Base-by-base conservation (phyloP, 1,139 yeast species). In the Yamadazyma songkhlaensis region DNA sequence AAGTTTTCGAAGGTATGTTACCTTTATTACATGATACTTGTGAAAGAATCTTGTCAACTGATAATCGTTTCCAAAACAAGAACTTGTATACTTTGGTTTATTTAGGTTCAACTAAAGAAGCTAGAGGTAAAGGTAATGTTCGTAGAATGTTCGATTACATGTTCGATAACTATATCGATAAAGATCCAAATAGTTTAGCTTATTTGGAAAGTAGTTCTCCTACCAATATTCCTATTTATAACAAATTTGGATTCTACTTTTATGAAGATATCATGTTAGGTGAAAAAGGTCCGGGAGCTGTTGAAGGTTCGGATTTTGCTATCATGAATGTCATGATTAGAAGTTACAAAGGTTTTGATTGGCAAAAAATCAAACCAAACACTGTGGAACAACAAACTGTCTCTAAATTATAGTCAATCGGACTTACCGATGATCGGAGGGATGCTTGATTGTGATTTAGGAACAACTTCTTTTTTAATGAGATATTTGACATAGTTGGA, bases 111-210 rank as follows among this genome's bases (percentile, higher is more conserved):
- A 62, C 74, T 9, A 71, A 69, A n/a, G 51, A 58, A 15, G 84
- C 84, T 8, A 66, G 84, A 49, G 87, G 87, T 26, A 80, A 80
- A 54, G 87, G 87, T 7, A 79, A 81, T 53, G 79, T 72, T n/a
- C 57, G 86, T 33, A 67, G 67, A 36, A 64, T 79, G 51, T 73
- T 81, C 46, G 76, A 77, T n/a, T 72, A 64, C 49, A 74, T 78
- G 72, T 78, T 77, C 45, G 55, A 62, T 22, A 62, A 68, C 36
- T 64, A 72, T 52, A 67, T 82, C 37, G 85, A 81, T 47, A 57
- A 60, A 33, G 56, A 59, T 23, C 63, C 62, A 14, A 54, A 64
- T 37, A 59, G 62, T 38, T 61, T 73, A 22, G 59, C 78, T 9
- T 81, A 81, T 50, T 66, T 81, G 54, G 88, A 81, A 51, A 75